These are phyloP conservation scores for Cryphonectria carpinicola DNA, from an alignment of 2,329 filamentous ascomycete genomes.

Conservation along the genomic window DNA sequence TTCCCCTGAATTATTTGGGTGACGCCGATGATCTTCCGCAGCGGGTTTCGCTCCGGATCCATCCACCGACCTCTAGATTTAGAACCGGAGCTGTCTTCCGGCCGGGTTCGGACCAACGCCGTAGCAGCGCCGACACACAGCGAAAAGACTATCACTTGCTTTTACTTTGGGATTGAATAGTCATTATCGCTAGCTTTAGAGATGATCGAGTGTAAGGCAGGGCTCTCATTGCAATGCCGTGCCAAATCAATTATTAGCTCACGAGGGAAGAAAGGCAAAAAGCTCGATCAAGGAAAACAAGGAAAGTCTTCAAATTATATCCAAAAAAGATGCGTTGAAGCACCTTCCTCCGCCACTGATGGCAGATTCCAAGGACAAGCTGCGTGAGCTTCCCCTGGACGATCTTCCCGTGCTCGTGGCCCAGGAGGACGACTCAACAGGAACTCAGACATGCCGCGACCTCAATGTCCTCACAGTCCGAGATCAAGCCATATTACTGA, in stretches of 20 bases:
- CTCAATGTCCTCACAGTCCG: background rate
- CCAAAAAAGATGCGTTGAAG: background rate
- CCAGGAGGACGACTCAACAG: conserved; percentile 61
- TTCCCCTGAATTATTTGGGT: background rate
- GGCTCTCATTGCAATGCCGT: background rate
- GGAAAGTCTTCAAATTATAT: background rate
- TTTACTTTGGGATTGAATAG: background rate
- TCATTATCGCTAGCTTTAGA: background rate
- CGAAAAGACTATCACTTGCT: background rate
- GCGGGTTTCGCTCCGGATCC: background rate
- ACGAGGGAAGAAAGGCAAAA: background rate
- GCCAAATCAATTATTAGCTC: background rate
- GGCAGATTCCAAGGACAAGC: background rate
- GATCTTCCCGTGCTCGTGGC: conserved; percentile 39
- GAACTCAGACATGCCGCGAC: conserved; percentile 54
- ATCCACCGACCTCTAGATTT: background rate
- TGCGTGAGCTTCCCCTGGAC: too few relatives aligned
- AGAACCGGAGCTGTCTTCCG: background rate
- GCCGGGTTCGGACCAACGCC: background rate
- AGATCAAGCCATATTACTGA: conserved; percentile 36
- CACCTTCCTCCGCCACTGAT: background rate
- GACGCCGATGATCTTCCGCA: background rate
- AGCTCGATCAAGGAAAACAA: background rate
- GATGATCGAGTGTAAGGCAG: too few relatives aligned
- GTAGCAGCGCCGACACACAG: background rate